A percentile compares a stretch with the other conserved stretches of the same genome.
Evolutionary conservation across 176 grass and related monocot species (phyloP).

Genomic region (Musa acuminata): DNA sequence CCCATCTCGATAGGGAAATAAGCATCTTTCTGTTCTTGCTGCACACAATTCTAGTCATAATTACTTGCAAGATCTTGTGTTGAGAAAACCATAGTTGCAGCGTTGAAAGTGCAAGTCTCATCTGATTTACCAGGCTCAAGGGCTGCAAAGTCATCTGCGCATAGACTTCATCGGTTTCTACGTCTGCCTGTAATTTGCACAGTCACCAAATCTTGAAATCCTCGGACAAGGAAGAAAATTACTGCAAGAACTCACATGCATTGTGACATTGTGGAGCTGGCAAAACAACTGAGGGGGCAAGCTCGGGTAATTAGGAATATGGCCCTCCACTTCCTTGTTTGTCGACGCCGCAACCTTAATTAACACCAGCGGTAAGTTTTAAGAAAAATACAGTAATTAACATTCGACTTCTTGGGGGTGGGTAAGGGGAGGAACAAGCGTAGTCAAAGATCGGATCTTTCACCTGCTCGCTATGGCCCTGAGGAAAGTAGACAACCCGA

Average conservation of each 20-base stretch:
- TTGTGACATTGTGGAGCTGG: constrained; percentile 11
- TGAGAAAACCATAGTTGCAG: background rate
- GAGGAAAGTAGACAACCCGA: constrained; percentile 14
- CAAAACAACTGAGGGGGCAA: constrained; percentile 9
- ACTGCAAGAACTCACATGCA: constrained; percentile 4
- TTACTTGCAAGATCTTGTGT: background rate
- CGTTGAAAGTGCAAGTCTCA: background rate
- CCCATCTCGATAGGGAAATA: constrained; percentile 6
- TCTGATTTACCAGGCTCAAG: constrained; percentile 4
- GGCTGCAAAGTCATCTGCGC: constrained; percentile 16
- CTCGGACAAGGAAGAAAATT: background rate
- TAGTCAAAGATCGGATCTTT: background rate
- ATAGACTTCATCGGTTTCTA: constrained; percentile 10
- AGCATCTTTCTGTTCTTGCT: constrained; percentile 7
- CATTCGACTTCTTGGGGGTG: background rate
- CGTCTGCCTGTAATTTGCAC: background rate
- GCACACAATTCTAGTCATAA: background rate
- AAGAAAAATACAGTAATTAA: background rate
- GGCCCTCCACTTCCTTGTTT: constrained; percentile 8
- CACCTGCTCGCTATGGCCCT: constrained; percentile 10
- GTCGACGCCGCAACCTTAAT: constrained; percentile 6
- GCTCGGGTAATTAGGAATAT: constrained; percentile 3
- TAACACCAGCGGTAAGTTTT: background rate
- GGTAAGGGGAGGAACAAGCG: background rate
- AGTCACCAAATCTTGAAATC: background rate